Evolutionary conservation across 257 asterid genomes (phyloP).

Genomic region (Solanum medicagineum): DNA sequence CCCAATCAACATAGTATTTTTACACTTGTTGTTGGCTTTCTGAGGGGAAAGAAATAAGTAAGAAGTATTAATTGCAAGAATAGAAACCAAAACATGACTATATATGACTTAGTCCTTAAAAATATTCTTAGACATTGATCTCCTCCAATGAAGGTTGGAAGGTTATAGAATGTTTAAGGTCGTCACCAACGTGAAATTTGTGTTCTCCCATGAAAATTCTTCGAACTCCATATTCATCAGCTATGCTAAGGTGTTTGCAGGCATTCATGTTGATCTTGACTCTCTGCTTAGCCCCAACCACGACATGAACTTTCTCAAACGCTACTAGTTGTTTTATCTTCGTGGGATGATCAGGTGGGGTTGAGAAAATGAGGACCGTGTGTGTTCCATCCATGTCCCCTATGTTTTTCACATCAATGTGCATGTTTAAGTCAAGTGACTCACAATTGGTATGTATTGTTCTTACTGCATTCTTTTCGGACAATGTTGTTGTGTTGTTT

Average conservation of each 20-base stretch:
- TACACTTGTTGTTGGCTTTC: neutral
- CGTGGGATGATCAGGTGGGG: conserved; percentile 4
- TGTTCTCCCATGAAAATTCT: conserved; percentile 84
- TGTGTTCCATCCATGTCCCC: conserved; percentile 77
- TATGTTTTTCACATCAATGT: conserved; percentile 45
- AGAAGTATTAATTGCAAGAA: neutral
- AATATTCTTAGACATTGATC: conserved; percentile 16
- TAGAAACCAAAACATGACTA: neutral
- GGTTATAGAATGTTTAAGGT: conserved; percentile 38
- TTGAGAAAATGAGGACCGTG: conserved; percentile 40
- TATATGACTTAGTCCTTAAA: neutral
- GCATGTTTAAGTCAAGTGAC: conserved; percentile 30
- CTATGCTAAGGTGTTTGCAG: conserved; percentile 58
- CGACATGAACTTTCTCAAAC: conserved; percentile 54
- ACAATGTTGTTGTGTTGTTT: conserved; percentile 16
- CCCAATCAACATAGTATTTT: neutral
- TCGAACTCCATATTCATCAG: conserved; percentile 54
- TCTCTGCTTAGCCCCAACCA: conserved; percentile 28
- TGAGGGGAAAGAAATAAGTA: neutral
- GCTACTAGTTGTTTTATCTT: conserved; percentile 37
- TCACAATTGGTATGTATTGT: conserved; percentile 57
- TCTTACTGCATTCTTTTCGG: conserved; percentile 23
- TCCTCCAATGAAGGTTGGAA: conserved; percentile 23
- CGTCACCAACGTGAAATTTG: conserved; percentile 58
- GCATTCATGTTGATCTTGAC: conserved; percentile 24